phyloP scores from a whole-genome alignment of 257 asterid genomes.

The Solanum pinnatisectum region DNA sequence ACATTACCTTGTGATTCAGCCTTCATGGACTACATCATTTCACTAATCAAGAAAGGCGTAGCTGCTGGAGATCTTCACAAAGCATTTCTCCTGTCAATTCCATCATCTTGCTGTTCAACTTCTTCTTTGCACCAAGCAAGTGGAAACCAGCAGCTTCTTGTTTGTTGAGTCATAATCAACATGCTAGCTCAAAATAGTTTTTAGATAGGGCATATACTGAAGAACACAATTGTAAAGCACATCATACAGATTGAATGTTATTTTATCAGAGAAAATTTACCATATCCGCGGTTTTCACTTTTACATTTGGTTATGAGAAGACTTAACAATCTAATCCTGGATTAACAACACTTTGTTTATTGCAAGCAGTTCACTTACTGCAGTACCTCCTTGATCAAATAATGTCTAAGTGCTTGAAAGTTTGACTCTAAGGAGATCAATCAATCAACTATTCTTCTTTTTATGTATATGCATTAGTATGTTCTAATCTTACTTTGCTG shows the following conservation, averaged over 20 bases:
- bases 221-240: background rate
- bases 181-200: background rate
- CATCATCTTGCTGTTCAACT: background rate
- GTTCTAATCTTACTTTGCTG: background rate
- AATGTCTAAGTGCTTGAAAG: background rate
- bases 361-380: background rate
- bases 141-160: background rate
- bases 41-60: slow-evolving; percentile 14
- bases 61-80: slow-evolving; percentile 11
- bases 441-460: background rate
- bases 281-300: background rate
- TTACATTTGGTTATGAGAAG: background rate
- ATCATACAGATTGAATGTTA: background rate
- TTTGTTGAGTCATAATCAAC: background rate
- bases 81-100: slow-evolving; percentile 11
- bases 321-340: background rate
- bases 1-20: background rate
- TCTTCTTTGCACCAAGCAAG: background rate
- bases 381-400: background rate
- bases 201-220: background rate
- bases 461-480: too few species aligned
- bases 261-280: background rate
- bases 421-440: background rate
- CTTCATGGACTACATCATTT: background rate
- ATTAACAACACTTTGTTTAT: background rate